phyloP scores from a whole-genome alignment of 2,329 filamentous ascomycete genomes.

The Fusarium pseudocircinatum region DNA sequence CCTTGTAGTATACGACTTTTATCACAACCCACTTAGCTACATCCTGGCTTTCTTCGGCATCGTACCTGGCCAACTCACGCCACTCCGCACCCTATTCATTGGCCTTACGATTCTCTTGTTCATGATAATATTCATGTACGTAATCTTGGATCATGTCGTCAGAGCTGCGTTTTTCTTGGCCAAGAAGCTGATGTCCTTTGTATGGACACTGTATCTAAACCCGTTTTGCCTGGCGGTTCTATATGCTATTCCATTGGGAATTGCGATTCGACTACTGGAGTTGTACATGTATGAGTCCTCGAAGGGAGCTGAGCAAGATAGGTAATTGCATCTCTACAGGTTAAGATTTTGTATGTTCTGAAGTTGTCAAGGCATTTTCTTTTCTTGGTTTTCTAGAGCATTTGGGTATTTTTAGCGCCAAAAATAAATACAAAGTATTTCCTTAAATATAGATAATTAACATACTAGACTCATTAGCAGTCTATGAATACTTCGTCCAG shows the following conservation, averaged over 20 bases:
- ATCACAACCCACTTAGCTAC: neutral
- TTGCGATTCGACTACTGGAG: neutral
- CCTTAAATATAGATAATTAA: too few species aligned
- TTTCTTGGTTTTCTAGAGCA: rapidly evolving
- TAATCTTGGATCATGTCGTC: rapidly evolving
- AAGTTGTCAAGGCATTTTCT: too few species aligned
- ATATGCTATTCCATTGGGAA: neutral
- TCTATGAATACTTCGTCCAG: too few species aligned
- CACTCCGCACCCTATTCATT: neutral
- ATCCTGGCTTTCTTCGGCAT: neutral
- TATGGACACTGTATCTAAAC: neutral
- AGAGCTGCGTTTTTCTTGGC: rapidly evolving
- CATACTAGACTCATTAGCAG: too few species aligned
- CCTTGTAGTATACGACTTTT: neutral
- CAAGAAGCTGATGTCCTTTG: neutral
- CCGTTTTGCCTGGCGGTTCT: rapidly evolving
- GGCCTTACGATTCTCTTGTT: rapidly evolving
- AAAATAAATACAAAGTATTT: too few species aligned
- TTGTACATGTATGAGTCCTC: neutral
- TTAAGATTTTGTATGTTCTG: too few species aligned
- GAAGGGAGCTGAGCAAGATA: too few species aligned
- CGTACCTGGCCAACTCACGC: neutral
- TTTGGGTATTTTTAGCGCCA: rapidly evolving
- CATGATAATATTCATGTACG: neutral
- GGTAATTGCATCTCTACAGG: too few species aligned